Percentiles rank a stretch among this genome's conserved stretches.
Evolutionary conservation across 2,329 filamentous ascomycete species (phyloP).

Genomic region (Tolypocladium sp.): DNA sequence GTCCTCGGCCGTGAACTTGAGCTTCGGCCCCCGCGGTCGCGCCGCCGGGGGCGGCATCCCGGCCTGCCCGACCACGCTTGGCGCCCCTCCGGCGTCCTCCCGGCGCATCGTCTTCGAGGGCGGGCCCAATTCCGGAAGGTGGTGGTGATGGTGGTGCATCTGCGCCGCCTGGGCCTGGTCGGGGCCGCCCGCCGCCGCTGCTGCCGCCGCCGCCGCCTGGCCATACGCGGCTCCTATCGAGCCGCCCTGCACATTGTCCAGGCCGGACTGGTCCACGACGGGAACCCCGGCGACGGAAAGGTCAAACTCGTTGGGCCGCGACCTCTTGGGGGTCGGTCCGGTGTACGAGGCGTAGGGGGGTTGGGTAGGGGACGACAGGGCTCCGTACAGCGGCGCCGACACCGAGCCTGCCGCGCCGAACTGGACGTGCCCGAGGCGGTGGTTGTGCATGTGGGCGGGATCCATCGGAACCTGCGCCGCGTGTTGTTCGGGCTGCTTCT

Average conservation of each 20-base stretch:
- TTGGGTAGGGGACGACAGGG: slow-evolving; percentile 32
- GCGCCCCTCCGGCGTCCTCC: slow-evolving; percentile 52
- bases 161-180: slow-evolving; percentile 4
- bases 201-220: slow-evolving; percentile 28
- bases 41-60: slow-evolving; percentile 82
- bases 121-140: slow-evolving; percentile 63
- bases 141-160: slow-evolving; percentile 72
- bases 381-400: slow-evolving; percentile 42
- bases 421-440: slow-evolving; percentile 42
- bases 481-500: slow-evolving; percentile 32
- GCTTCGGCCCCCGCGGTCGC: slow-evolving; percentile 74
- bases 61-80: slow-evolving; percentile 76
- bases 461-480: slow-evolving; percentile 47
- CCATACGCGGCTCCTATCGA: slow-evolving; percentile 43
- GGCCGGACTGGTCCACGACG: slow-evolving; percentile 44
- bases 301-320: slow-evolving; percentile 50
- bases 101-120: slow-evolving; percentile 59
- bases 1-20: slow-evolving; percentile 91
- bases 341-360: slow-evolving; percentile 20
- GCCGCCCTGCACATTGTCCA: slow-evolving; percentile 45
- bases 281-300: slow-evolving; percentile 40
- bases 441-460: slow-evolving; percentile 42
- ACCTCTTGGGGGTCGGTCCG: slow-evolving; percentile 36
- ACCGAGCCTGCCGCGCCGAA: slow-evolving; percentile 41
- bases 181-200: slow-evolving; percentile 8